Percentiles rank a stretch among this genome's conserved stretches.
Evolutionary conservation across 345 rosid genomes (phyloP).

Genomic region (Bruguiera gymnorhiza): DNA sequence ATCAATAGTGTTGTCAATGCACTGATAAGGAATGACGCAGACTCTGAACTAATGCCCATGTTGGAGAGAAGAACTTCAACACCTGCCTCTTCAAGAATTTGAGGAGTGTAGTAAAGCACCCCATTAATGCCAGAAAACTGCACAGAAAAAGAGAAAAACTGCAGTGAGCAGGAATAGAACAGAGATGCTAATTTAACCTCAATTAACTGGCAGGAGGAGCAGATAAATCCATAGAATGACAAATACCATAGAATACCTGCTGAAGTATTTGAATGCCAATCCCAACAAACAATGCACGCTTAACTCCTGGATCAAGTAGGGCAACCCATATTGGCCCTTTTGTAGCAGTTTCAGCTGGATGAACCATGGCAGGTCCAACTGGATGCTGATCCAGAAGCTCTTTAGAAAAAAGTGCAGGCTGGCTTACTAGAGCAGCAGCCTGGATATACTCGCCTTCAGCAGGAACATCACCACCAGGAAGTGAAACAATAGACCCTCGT

Average conservation of each 20-base stretch:
- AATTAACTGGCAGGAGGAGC: not conserved
- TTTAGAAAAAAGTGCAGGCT: conserved; percentile 25
- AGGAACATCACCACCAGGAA: conserved; percentile 50
- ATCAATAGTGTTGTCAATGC: conserved; percentile 77
- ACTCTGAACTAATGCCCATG: conserved; percentile 65
- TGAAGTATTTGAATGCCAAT: conserved; percentile 90
- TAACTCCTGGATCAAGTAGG: conserved; percentile 84
- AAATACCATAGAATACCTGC: conserved; percentile 50
- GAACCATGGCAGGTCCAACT: conserved; percentile 31
- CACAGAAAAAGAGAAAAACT: conserved; percentile 16
- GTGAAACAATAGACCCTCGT: conserved; percentile 73
- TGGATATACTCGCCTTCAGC: conserved; percentile 67
- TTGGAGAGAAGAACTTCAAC: conserved; percentile 77
- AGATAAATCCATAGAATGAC: not conserved
- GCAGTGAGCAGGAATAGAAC: not conserved
- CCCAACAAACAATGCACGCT: conserved; percentile 82
- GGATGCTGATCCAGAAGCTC: conserved; percentile 21
- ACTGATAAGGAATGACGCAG: conserved; percentile 93
- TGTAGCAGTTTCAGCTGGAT: conserved; percentile 42
- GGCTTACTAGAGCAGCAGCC: conserved; percentile 67
- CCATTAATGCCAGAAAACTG: conserved; percentile 96
- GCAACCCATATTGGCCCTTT: conserved; percentile 73
- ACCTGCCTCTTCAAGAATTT: conserved; percentile 90
- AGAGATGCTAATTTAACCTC: not conserved
- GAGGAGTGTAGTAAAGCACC: conserved; percentile 96